Evolutionary conservation across 2,329 filamentous ascomycete species (phyloP), one percentile per base, ranked within the genome.

Genomic region (Biscogniauxia sp.): DNA sequence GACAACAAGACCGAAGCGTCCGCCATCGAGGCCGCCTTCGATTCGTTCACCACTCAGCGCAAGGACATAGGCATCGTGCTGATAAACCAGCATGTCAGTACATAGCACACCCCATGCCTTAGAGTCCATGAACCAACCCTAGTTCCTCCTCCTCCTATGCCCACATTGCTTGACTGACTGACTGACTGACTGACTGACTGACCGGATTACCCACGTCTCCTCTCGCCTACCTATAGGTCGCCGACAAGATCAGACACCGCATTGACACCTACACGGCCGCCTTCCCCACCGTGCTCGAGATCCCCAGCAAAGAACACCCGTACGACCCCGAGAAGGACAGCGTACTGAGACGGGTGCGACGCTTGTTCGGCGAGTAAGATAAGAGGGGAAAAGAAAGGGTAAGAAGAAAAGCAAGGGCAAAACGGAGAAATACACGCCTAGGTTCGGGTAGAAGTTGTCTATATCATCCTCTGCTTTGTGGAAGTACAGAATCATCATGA

Each of bases 281-380:
- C 4, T 99, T 99, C 78, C 95, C 95, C n/a, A 89, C 93, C 20
- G 85, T 99, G 58, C 87, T 99, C 60, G 95, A 99, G 78, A 98
- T 99, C 63, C 95, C 95, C 23, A 96, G 92, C 79, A 99, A 99
- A 83, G 95, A 99, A 76, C 95, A 99, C 76, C 95, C 95, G 1
- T 99, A 99, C 74, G 94, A 99, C 71, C 95, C 95, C 0, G 95
- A 99, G 79, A 99, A 99, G 82, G 95, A 99, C 77, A 98, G 94
- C 73, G 94, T 99, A 51, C 77, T 99, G 78, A 91, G 93, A 79
- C 85, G 95, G 68, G 95, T 99, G 53, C 80, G 84, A 63, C 80
- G 84, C 61, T 66, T 87, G 59, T 88, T 88, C 78, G 86, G 86
- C 69, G 86, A 93, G 80, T 93, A 85, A 74, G 23, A 66, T 20